phyloP scores from a whole-genome alignment of 441 rosid genomes.

The Adansonia rubrostipa region DNA sequence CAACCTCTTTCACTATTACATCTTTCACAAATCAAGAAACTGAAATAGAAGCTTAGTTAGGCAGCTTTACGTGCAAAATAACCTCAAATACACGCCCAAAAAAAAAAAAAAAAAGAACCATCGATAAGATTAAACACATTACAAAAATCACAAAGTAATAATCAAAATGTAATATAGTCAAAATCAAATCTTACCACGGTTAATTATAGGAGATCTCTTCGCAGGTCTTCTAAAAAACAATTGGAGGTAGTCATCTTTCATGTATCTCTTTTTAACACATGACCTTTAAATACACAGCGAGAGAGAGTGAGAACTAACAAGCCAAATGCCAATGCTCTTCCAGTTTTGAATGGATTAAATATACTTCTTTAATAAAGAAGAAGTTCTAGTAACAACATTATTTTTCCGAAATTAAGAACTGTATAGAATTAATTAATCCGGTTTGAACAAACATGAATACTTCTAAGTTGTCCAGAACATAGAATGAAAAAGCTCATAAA shows the following conservation, averaged over 20 bases:
- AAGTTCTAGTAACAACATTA: too few relatives aligned
- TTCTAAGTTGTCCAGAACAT: too few relatives aligned
- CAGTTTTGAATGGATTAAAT: background rate
- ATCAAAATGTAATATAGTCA: slow-evolving; percentile 37
- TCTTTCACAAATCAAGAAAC: slow-evolving; percentile 63
- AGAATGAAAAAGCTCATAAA: too few relatives aligned
- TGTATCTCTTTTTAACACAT: slow-evolving; percentile 80
- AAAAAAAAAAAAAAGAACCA: background rate
- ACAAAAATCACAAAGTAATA: background rate
- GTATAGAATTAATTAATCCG: too few relatives aligned
- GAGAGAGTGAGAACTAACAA: background rate
- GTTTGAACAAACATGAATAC: too few relatives aligned
- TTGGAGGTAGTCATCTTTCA: slow-evolving; percentile 83
- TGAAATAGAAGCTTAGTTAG: slow-evolving; percentile 76
- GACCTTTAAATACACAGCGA: slow-evolving; percentile 53
- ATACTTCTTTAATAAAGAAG: background rate
- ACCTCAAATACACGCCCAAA: slow-evolving; percentile 49
- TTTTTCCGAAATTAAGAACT: too few relatives aligned
- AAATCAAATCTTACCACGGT: slow-evolving; percentile 65
- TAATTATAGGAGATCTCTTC: slow-evolving; percentile 90
- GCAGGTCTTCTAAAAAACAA: slow-evolving; percentile 86
- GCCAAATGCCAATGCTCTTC: background rate
- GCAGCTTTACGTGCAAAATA: slow-evolving; percentile 98
- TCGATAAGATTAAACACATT: slow-evolving; percentile 15
- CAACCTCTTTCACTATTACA: slow-evolving; percentile 29